These are phyloP conservation scores for Craterostigma plantagineum DNA, from an alignment of 257 asterid genomes.

Conservation along the genomic window DNA sequence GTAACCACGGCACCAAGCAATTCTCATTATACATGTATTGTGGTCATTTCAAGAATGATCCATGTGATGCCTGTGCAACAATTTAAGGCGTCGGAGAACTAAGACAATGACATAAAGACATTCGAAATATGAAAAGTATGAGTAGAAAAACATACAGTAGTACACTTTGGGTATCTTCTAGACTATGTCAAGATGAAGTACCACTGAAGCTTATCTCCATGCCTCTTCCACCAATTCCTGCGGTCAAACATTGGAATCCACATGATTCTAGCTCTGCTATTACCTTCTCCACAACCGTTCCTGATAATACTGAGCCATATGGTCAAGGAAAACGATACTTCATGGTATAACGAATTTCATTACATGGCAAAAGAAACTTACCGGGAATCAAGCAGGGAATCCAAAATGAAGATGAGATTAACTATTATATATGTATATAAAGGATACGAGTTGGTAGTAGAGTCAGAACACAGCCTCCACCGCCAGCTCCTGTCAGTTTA, in stretches of 20 bases:
- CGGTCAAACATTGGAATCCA: conserved; percentile 71
- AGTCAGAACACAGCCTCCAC: conserved; percentile 96
- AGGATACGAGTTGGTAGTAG: conserved; percentile 86
- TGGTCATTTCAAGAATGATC: too few relatives aligned
- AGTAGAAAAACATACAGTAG: neutral
- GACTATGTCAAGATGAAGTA: conserved; percentile 21
- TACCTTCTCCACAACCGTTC: conserved; percentile 59
- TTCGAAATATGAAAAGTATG: too few relatives aligned
- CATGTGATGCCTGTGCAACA: too few relatives aligned
- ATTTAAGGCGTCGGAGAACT: too few relatives aligned
- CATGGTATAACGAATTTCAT: neutral
- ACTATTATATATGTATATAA: conserved; percentile 3
- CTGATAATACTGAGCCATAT: conserved; percentile 45
- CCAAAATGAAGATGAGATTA: neutral
- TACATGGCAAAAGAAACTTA: too few relatives aligned
- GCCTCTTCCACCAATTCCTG: conserved; percentile 88
- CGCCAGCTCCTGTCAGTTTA: conserved; percentile 96
- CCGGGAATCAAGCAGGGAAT: neutral
- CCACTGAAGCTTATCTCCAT: conserved; percentile 57
- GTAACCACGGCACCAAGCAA: too few relatives aligned
- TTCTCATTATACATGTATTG: too few relatives aligned
- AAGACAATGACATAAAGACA: too few relatives aligned
- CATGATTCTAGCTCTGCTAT: conserved; percentile 52
- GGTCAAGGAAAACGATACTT: conserved; percentile 26
- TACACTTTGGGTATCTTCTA: conserved; percentile 1